Evolutionary conservation across 1,284 basidiomycete species (phyloP), one percentile per base, ranked within the genome.

Genomic region (Gymnopus androsaceus): DNA sequence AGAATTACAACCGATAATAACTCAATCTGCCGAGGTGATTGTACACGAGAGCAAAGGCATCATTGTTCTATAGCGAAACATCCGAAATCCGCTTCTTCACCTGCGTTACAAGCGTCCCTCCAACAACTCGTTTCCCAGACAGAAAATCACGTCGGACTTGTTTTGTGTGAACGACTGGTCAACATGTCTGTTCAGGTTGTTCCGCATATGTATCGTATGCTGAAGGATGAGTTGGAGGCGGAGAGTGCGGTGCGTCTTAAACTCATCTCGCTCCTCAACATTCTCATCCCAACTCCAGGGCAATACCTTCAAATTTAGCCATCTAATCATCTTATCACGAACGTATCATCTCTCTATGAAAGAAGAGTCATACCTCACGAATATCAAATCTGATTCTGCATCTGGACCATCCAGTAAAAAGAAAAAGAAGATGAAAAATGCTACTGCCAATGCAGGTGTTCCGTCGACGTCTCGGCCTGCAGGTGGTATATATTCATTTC

Each of bases 181-280:
- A 98, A 97, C 69, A 94, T 98, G 83, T 95, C 95, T 0, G 86
- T 93, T 3, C 91, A 96, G 63, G 83, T 94, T 38, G 81, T 95
- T 17, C 89, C 93, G 11, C 94, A 92, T 1, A 88, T 95, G 84
- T 96, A 95, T 71, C 79, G 80, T 52, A 93, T 96, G 89, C 78
- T 97, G 21, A 73, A 78, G 0, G 85, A 89, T 45, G 94, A 98
- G 68, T 75, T 95, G n/a, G 75, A 83, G 49, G 83, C 76, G 72
- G 89, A 88, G 1, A 77, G 81, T 41, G 83, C 88, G 51, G 88
- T 88, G 58, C 51, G 81, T n/a, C 2, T 19, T 45, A 7, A 19
- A 15, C 27, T 36, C 19, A 15, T 34, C 44, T 40, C 12, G 38
- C 14, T 14, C 38, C 45, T 36, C 50, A 31, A 25, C 23, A 25